Base-by-base conservation (phyloP, 768 basidiomycete genomes). In the Mycena haematopus region DNA sequence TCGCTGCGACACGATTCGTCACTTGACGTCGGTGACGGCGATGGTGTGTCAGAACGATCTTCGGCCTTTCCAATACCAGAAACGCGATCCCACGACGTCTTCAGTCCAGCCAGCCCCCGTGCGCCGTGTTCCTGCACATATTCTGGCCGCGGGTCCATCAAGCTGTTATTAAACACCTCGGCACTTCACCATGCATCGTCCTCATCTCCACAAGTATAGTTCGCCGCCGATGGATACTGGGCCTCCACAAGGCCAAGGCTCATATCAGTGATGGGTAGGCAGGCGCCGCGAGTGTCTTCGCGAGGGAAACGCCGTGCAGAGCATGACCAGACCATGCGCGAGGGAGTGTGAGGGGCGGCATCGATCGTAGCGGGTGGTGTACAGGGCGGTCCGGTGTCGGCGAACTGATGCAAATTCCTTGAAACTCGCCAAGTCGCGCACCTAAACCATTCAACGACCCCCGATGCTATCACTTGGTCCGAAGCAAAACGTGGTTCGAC, bases 301-400 rank as follows among this genome's bases (percentile, higher is more conserved):
- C 71, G 68, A 2, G 79, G 79, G 67, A 80, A 80, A 13, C 78
- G 74, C 10, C 79, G 74, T 21, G 69, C 71, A 8, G 73, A 70
- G 10, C 78, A 71, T n/a, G 77, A 78, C 79, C 79, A 80, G 44
- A 68, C 67, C 72, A 75, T 74, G n/a, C 75, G 69, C 1, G 69
- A 65, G 11, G 75, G 75, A 21, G 68, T 63, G 29, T 68, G 65
- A 19, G 70, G 70, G 3, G 51, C 36, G 44, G 70, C 56, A 29
- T 61, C 42, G 22, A 68, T 62, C 15, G 42, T 35, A 7, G 21
- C n/a, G 17, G 50, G 35, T 3, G 71, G 65, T 4, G 65, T 40
- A 4, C 63, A 47, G 27, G 66, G 75, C 58, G 66, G 61, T 57
- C 68, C 46, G 51, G 73, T 78, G 66, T 80, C 78, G 55, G 78